Percentiles rank a stretch among this genome's conserved stretches.
Conservation (phyloP, 257 asterid species). For the Solanum lignicaule region DNA sequence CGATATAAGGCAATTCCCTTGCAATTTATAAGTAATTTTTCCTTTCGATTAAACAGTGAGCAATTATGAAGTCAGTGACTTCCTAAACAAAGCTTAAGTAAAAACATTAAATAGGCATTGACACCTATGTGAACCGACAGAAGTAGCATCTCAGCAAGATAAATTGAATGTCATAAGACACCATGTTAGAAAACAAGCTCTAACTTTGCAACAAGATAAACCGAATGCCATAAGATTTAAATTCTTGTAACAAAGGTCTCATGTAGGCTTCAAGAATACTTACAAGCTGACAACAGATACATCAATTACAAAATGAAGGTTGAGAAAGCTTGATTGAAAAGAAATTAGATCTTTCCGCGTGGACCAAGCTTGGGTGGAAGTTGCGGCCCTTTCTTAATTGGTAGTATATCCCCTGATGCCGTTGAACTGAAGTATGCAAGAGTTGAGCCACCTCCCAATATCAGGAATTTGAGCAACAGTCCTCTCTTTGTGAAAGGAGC, state of each 20-base stretch:
- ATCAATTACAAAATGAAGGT: conserved; percentile 16
- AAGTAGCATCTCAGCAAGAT: neutral
- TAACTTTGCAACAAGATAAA: neutral
- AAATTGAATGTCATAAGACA: neutral
- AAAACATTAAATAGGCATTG: neutral
- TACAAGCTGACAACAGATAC: conserved; percentile 40
- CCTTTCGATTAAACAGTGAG: neutral
- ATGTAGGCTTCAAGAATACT: conserved; percentile 35
- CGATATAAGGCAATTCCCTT: neutral
- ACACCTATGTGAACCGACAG: neutral
- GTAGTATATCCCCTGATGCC: conserved; percentile 75
- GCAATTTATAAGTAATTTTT: neutral
- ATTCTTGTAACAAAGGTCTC: conserved; percentile 1
- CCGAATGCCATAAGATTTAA: neutral
- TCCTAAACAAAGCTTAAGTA: neutral
- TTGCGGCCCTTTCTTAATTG: conserved; percentile 91
- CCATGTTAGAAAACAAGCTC: neutral
- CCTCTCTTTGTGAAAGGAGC: conserved; percentile 99
- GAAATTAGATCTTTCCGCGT: conserved; percentile 61
- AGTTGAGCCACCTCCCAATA: conserved; percentile 75
- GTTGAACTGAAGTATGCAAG: conserved; percentile 80
- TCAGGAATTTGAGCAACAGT: conserved; percentile 82
- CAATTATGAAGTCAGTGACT: neutral
- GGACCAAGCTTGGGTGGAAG: conserved; percentile 91
- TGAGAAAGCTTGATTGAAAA: neutral